These are phyloP conservation scores for Penicillium expansum DNA, from an alignment of 2,329 filamentous ascomycete species.

Conservation along the genomic window DNA sequence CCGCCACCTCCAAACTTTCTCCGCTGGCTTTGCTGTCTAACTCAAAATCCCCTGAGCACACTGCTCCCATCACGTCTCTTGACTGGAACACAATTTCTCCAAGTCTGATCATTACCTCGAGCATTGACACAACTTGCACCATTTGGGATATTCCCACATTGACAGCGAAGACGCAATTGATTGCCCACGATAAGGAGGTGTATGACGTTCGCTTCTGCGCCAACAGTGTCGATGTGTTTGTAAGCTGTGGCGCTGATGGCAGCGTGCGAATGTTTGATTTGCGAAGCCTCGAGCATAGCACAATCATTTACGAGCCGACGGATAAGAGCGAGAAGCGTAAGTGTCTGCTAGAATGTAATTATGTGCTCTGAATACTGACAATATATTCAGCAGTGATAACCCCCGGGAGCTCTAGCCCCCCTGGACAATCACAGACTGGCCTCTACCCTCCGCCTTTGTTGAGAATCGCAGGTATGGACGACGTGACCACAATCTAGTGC, in stretches of 20 bases:
- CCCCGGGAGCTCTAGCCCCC: constrained; percentile 63
- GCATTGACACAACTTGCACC: constrained; percentile 97
- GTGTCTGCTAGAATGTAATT: constrained; percentile 14
- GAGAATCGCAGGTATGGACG: constrained; percentile 42
- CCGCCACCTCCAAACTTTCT: constrained; percentile 74
- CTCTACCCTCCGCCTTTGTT: constrained; percentile 59
- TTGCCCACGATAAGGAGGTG: constrained; percentile 98
- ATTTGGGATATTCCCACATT: constrained; percentile 99
- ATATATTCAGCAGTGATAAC: constrained; percentile 41
- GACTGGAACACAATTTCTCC: constrained; percentile 98
- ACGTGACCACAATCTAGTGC: background rate
- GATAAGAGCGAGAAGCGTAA: constrained; percentile 72
- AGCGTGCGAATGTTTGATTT: constrained; percentile 99
- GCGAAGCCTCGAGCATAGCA: constrained; percentile 92
- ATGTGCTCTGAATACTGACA: constrained; percentile 8
- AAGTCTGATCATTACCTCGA: constrained; percentile 96
- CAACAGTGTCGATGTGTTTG: constrained; percentile 97
- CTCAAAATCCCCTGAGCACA: constrained; percentile 97
- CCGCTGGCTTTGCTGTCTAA: constrained; percentile 92
- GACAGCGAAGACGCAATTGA: constrained; percentile 95
- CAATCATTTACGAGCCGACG: constrained; percentile 97
- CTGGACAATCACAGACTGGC: constrained; percentile 58
- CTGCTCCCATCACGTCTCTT: constrained; percentile 88
- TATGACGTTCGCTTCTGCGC: constrained; percentile 98
- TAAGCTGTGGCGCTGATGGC: constrained; percentile 94